These are phyloP conservation scores for Chenopodium berlandieri DNA, from an alignment of 148 eudicot species.

Conservation along the genomic window DNA sequence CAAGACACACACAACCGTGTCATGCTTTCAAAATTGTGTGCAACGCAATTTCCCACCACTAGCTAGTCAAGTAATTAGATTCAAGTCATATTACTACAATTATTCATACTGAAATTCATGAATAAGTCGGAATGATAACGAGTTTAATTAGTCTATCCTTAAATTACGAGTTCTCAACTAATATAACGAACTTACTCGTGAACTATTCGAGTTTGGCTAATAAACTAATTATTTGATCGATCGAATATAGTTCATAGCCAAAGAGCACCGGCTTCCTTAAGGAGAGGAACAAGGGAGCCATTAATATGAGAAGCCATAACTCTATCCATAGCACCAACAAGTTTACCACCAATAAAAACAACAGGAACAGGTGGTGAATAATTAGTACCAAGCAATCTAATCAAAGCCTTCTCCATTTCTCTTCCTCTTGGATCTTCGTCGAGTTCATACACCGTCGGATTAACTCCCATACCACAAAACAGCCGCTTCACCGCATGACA, in stretches of 20 bases:
- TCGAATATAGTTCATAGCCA: not conserved
- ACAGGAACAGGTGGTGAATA: slow-evolving; percentile 43
- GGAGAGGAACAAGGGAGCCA: slow-evolving; percentile 55
- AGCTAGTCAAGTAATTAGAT: not conserved
- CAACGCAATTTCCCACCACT: not conserved
- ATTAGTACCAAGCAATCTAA: slow-evolving; percentile 31
- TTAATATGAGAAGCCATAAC: slow-evolving; percentile 60
- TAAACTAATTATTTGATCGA: too few species aligned
- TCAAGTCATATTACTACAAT: too few species aligned
- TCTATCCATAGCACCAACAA: slow-evolving; percentile 54
- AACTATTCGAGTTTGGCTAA: not conserved
- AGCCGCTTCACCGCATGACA: slow-evolving; percentile 74
- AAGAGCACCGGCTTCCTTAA: slow-evolving; percentile 44
- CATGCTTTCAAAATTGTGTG: slow-evolving; percentile 8
- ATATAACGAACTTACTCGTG: not conserved
- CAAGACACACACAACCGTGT: not conserved
- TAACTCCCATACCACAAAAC: slow-evolving; percentile 67
- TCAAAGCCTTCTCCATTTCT: slow-evolving; percentile 55
- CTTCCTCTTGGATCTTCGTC: slow-evolving; percentile 59
- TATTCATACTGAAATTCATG: too few species aligned
- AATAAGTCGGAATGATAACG: not conserved
- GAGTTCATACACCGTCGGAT: slow-evolving; percentile 61
- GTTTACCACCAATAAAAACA: slow-evolving; percentile 55
- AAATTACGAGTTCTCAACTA: not conserved
- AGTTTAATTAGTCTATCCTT: not conserved